Conservation (phyloP, 495 filamentous ascomycete species). For the Acidomyces sp. region DNA sequence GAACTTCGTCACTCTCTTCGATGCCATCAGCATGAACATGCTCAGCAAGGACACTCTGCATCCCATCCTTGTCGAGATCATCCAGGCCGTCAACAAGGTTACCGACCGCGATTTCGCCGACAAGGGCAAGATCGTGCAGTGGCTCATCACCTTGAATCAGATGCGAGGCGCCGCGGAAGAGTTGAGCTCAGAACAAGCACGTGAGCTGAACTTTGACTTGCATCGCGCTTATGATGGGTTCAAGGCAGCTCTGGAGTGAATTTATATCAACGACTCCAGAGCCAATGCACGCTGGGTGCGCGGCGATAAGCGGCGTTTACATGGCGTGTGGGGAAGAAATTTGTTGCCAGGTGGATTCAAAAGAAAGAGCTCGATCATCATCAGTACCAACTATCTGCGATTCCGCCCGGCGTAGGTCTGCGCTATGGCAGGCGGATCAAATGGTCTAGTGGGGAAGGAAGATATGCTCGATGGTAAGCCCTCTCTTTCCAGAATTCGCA, state of each 20-base stretch:
- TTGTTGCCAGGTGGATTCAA: slow-evolving; percentile 1
- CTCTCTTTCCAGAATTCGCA: background rate
- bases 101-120: slow-evolving; percentile 87
- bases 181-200: slow-evolving; percentile 69
- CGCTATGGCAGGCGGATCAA: too few species aligned
- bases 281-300: background rate
- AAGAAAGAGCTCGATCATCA: background rate
- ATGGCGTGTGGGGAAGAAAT: background rate
- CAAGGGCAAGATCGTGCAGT: slow-evolving; percentile 92
- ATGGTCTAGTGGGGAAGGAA: too few species aligned
- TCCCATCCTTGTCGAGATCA: slow-evolving; percentile 82
- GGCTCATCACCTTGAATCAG: slow-evolving; percentile 92
- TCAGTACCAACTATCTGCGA: background rate
- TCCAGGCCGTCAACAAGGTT: slow-evolving; percentile 91
- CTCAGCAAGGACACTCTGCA: slow-evolving; percentile 91
- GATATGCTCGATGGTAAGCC: slow-evolving; percentile 6
- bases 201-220: slow-evolving; percentile 80
- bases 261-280: background rate
- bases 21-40: slow-evolving; percentile 79
- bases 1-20: slow-evolving; percentile 96
- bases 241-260: slow-evolving; percentile 49
- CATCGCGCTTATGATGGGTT: slow-evolving; percentile 86
- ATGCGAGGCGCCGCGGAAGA: slow-evolving; percentile 95
- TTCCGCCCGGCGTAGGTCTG: background rate
- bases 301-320: background rate